Conservation (phyloP, 2,329 filamentous ascomycete genomes). For the Pyrenochaeta sp. region DNA sequence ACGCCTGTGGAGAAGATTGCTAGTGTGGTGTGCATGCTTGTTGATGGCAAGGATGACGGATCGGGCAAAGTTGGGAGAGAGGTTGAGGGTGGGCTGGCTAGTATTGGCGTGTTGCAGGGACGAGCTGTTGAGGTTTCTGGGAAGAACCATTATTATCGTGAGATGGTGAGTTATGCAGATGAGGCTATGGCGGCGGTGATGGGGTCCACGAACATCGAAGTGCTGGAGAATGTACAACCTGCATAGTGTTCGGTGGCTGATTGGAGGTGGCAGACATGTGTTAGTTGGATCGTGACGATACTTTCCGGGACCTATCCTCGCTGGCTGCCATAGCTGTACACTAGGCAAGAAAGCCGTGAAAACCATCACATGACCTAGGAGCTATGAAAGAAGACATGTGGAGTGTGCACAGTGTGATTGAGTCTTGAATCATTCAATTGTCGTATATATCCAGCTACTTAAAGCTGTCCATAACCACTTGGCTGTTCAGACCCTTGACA, state of each 20-base stretch:
- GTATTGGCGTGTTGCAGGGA: slow-evolving; percentile 28
- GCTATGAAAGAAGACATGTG: not conserved
- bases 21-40: slow-evolving; percentile 34
- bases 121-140: slow-evolving; percentile 31
- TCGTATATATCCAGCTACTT: slow-evolving; percentile 26
- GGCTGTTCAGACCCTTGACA: slow-evolving; percentile 24
- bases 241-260: not conserved
- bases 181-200: slow-evolving; percentile 31
- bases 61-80: slow-evolving; percentile 20
- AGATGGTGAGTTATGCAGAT: slow-evolving; percentile 27
- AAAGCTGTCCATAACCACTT: slow-evolving; percentile 39
- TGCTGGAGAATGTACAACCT: slow-evolving; percentile 23
- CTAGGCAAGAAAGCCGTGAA: no score
- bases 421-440: slow-evolving; percentile 35
- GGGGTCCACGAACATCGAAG: slow-evolving; percentile 34
- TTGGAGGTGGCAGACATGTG: not conserved
- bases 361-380: not conserved
- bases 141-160: slow-evolving; percentile 33
- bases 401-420: not conserved
- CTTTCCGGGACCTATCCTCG: no score
- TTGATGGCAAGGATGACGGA: slow-evolving; percentile 31
- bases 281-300: not conserved
- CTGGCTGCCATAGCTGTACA: no score
- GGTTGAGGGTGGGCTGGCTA: slow-evolving; percentile 24
- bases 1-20: slow-evolving; percentile 41